Evolutionary conservation across 2,329 filamentous ascomycete genomes (phyloP).

Genomic region (Sporothrix phasma): DNA sequence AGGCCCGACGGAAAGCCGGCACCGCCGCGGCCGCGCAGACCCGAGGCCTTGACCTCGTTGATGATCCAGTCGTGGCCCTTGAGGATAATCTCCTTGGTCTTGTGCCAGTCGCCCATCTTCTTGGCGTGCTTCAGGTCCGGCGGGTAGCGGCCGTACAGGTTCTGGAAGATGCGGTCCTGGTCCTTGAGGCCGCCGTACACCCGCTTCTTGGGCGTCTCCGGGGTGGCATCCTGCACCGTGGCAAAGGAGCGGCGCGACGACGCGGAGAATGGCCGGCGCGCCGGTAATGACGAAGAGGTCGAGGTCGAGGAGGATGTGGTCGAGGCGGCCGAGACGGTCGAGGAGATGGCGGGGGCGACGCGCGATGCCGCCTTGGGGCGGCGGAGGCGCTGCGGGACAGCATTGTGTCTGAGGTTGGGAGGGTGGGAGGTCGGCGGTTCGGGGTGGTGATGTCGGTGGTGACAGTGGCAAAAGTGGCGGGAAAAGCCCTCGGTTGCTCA

Average conservation of each 20-base stretch:
- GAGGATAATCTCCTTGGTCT: constrained; percentile 94
- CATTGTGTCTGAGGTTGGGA: constrained; percentile 2
- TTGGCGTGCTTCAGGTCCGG: constrained; percentile 86
- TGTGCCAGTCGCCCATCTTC: constrained; percentile 98
- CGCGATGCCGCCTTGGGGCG: constrained; percentile 24
- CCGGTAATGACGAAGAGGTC: background rate
- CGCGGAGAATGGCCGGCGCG: constrained; percentile 5
- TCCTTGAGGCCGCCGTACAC: constrained; percentile 82
- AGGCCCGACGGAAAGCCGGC: constrained; percentile 95
- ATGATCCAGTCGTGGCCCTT: constrained; percentile 99
- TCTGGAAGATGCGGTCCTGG: constrained; percentile 98
- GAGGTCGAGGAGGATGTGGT: constrained; percentile 8
- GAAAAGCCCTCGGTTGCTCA: constrained; percentile 2
- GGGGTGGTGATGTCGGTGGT: background rate
- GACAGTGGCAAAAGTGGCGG: background rate
- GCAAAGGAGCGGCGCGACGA: constrained; percentile 52
- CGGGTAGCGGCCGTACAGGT: constrained; percentile 88
- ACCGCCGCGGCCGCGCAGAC: constrained; percentile 88
- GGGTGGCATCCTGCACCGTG: constrained; percentile 59
- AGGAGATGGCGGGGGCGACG: constrained; percentile 23
- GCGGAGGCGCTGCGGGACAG: constrained; percentile 16
- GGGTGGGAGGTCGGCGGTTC: background rate
- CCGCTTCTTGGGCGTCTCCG: constrained; percentile 53
- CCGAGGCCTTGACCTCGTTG: constrained; percentile 91
- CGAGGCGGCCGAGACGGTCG: background rate